These are phyloP conservation scores for Yarrowia phangngaensis DNA, from an alignment of 805 yeast genomes.

Conservation along the genomic window DNA sequence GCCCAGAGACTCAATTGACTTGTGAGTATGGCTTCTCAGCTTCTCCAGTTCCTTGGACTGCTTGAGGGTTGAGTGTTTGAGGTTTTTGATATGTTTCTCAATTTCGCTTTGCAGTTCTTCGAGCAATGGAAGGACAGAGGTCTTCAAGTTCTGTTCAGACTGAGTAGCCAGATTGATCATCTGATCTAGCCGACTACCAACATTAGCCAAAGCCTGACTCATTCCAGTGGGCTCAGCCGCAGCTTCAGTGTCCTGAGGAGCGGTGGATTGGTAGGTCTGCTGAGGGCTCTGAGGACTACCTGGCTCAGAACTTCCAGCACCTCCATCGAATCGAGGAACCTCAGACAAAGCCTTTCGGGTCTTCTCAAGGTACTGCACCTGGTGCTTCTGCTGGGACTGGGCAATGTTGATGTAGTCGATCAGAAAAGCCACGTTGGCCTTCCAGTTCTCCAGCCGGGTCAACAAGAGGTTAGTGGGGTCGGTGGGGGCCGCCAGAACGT, in stretches of 20 bases:
- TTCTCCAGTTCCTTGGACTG: constrained; percentile 42
- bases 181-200: constrained; percentile 39
- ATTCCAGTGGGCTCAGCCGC: constrained; percentile 33
- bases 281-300: constrained; percentile 11
- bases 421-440: constrained; percentile 36
- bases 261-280: too few species aligned
- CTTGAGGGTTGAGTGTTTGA: constrained; percentile 40
- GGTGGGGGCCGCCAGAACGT: constrained; percentile 21
- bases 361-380: constrained; percentile 39
- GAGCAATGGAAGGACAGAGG: constrained; percentile 45
- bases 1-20: constrained; percentile 42
- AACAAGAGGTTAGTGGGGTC: constrained; percentile 42
- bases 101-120: constrained; percentile 44
- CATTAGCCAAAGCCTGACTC: constrained; percentile 38
- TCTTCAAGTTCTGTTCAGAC: constrained; percentile 42
- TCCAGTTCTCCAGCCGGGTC: constrained; percentile 43
- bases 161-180: constrained; percentile 41
- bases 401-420: constrained; percentile 38
- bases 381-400: constrained; percentile 35
- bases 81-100: constrained; percentile 45
- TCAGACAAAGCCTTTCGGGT: constrained; percentile 38
- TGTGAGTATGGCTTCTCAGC: constrained; percentile 40
- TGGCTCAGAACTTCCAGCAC: constrained; percentile 6
- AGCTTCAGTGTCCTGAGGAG: too few species aligned
- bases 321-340: constrained; percentile 39